Evolutionary conservation across 495 filamentous ascomycete species (phyloP).

Genomic region (Trichocladium uniseriatum): DNA sequence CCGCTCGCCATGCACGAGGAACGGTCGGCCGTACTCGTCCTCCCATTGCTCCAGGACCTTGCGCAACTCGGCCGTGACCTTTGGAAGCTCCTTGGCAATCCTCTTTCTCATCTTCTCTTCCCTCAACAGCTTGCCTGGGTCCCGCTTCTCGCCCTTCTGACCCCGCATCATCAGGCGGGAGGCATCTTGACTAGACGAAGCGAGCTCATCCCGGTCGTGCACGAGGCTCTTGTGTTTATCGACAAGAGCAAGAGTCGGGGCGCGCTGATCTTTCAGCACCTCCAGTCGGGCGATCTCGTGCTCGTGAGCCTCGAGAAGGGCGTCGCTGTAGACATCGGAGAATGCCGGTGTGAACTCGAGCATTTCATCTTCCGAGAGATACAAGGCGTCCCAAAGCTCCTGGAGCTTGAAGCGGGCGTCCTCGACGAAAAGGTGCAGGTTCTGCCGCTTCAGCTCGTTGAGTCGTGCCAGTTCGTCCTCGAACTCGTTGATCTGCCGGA

Average conservation of each 20-base stretch:
- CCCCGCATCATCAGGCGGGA: conserved; percentile 84
- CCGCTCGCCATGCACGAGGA: conserved; percentile 81
- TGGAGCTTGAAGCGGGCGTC: conserved; percentile 83
- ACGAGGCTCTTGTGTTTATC: conserved; percentile 77
- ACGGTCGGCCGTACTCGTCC: conserved; percentile 85
- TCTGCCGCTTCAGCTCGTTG: conserved; percentile 88
- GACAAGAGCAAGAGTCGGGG: conserved; percentile 70
- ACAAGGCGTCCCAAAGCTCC: conserved; percentile 88
- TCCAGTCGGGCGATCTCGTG: conserved; percentile 77
- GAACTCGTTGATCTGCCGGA: conserved; percentile 85
- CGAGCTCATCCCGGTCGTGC: conserved; percentile 77
- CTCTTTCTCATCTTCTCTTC: conserved; percentile 98
- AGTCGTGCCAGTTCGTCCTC: conserved; percentile 79
- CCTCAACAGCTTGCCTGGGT: conserved; percentile 86
- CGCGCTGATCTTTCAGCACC: conserved; percentile 74
- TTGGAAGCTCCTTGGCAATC: conserved; percentile 90
- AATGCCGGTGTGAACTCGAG: conserved; percentile 93
- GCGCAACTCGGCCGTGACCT: conserved; percentile 71
- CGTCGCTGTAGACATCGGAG: conserved; percentile 81
- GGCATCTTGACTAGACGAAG: conserved; percentile 83
- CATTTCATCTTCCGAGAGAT: conserved; percentile 96
- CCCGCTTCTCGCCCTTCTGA: conserved; percentile 79
- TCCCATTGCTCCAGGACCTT: conserved; percentile 84
- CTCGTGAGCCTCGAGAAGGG: conserved; percentile 80
- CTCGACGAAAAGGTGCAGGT: conserved; percentile 90